Percentiles rank a stretch among this genome's conserved stretches.
Evolutionary conservation across 257 asterid genomes (phyloP).

Genomic region (Orobanche coerulescens): DNA sequence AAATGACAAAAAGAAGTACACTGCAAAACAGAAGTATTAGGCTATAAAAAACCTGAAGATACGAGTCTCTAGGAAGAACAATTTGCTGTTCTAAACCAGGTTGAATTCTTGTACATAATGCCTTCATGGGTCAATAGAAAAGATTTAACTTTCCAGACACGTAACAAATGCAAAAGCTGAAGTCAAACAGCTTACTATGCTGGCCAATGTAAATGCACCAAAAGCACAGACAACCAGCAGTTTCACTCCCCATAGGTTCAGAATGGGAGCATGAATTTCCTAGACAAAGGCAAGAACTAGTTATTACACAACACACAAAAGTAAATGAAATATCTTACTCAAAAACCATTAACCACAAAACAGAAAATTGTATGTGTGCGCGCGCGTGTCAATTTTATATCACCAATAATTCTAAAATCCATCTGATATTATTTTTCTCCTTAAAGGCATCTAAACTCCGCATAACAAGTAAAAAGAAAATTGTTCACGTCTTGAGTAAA

Average conservation of each 20-base stretch:
- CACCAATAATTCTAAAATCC: background rate
- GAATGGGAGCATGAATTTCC: conserved; percentile 91
- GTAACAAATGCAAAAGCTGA: conserved; percentile 12
- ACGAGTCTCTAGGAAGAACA: conserved; percentile 96
- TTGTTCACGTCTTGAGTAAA: background rate
- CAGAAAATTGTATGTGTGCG: background rate
- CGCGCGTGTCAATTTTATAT: background rate
- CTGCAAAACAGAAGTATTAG: conserved; percentile 15
- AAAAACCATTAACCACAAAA: conserved; percentile 1
- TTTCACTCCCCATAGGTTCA: conserved; percentile 82
- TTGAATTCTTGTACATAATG: conserved; percentile 84
- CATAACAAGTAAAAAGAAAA: background rate
- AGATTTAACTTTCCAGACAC: conserved; percentile 1
- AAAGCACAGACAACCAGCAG: conserved; percentile 63
- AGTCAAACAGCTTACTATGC: conserved; percentile 65
- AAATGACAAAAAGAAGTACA: conserved; percentile 3
- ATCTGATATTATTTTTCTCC: background rate
- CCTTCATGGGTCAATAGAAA: conserved; percentile 39
- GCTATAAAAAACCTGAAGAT: conserved; percentile 72
- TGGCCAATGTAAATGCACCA: conserved; percentile 77
- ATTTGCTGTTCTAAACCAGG: conserved; percentile 98
- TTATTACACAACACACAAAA: conserved; percentile 6
- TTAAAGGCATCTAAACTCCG: background rate
- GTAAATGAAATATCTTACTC: background rate
- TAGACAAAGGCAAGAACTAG: conserved; percentile 26